phyloP scores from a whole-genome alignment of 225 moss, liverwort and hornwort species.

The Polytrichum formosum region DNA sequence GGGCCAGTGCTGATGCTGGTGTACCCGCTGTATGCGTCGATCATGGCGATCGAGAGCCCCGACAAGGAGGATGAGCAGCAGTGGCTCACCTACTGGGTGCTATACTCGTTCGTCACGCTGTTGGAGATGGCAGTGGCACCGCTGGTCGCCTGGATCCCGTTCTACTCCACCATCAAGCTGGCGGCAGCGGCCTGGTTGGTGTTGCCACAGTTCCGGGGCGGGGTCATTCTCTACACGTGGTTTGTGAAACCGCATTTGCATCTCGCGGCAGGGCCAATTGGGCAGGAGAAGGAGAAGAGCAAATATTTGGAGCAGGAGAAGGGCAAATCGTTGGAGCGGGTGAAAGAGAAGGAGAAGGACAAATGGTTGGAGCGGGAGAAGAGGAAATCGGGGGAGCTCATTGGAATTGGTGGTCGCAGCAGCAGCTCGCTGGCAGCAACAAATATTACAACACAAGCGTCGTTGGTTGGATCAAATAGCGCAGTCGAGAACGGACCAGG shows the following conservation, averaged over 20 bases:
- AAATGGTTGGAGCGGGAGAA: background rate
- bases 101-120: slow-evolving; percentile 43
- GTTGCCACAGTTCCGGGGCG: slow-evolving; percentile 16
- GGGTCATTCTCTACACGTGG: slow-evolving; percentile 2
- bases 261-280: background rate
- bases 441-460: background rate
- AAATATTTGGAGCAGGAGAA: background rate
- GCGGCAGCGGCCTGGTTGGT: slow-evolving; percentile 11
- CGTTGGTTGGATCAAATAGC: background rate
- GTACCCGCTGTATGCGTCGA: slow-evolving; percentile 35
- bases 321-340: background rate
- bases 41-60: slow-evolving; percentile 47
- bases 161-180: slow-evolving; percentile 9
- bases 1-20: slow-evolving; percentile 16
- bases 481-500: no score
- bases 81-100: slow-evolving; percentile 63
- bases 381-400: background rate
- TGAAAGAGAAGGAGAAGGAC: background rate
- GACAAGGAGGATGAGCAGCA: slow-evolving; percentile 52
- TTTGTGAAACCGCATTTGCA: background rate
- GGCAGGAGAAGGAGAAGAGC: background rate
- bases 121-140: slow-evolving; percentile 29
- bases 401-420: no score
- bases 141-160: slow-evolving; percentile 11
- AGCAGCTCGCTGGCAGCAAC: no score